These are phyloP conservation scores for bread wheat (Triticum aestivum) DNA, from an alignment of 176 grass and related monocot species.

Conservation along the genomic window DNA sequence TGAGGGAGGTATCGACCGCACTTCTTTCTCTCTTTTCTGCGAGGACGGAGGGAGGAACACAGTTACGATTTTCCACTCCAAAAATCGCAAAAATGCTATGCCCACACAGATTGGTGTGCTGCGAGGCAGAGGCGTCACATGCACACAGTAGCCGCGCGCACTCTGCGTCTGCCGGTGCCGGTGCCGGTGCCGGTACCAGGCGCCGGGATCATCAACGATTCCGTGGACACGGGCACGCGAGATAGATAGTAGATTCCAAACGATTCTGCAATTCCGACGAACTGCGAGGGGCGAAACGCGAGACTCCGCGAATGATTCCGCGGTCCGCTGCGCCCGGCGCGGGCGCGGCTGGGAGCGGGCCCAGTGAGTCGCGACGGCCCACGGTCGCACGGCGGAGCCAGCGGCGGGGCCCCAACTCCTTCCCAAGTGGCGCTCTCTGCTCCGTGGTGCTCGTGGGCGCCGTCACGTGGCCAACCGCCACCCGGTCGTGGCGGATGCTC, in stretches of 20 bases:
- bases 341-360: too few species aligned
- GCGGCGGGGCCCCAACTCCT: neutral
- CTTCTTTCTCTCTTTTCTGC: too few species aligned
- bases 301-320: neutral
- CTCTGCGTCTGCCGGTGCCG: neutral
- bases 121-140: neutral
- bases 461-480: slow-evolving; percentile 27
- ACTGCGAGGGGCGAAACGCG: neutral
- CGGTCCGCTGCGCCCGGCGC: too few species aligned
- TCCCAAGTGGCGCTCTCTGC: neutral
- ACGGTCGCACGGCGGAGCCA: neutral
- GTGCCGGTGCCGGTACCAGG: neutral
- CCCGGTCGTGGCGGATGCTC: slow-evolving; percentile 8
- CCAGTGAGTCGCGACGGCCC: too few species aligned
- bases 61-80: neutral
- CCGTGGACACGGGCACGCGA: neutral
- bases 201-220: neutral
- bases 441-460: neutral
- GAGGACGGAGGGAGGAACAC: too few species aligned
- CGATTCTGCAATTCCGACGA: neutral
- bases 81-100: neutral
- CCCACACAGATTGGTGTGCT: neutral
- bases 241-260: too few species aligned
- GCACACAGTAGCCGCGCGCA: neutral
- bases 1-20: too few species aligned